These are phyloP conservation scores for Kurtzmaniella quercitrusa DNA, from an alignment of 1,139 yeast species.

Conservation along the genomic window DNA sequence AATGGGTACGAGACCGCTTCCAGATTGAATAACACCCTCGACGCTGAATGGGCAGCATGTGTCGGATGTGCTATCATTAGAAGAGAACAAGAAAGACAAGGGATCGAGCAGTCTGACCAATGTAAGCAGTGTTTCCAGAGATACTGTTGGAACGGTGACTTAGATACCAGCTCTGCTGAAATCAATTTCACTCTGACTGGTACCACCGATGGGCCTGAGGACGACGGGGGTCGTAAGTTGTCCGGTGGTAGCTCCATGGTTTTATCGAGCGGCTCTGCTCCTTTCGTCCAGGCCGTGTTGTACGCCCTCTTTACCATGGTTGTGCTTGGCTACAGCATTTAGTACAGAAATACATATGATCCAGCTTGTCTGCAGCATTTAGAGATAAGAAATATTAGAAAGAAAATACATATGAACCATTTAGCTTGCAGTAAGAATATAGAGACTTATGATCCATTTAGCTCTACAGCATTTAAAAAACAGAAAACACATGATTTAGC, in stretches of 20 bases:
- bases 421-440: too few relatives aligned
- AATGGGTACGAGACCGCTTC: conserved; percentile 82
- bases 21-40: conserved; percentile 68
- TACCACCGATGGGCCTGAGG: conserved; percentile 33
- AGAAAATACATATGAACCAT: too few relatives aligned
- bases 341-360: too few relatives aligned
- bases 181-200: conserved; percentile 45
- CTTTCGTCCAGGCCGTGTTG: conserved; percentile 10
- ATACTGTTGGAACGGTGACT: conserved; percentile 80
- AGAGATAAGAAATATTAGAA: too few relatives aligned
- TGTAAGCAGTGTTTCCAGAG: conserved; percentile 67
- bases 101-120: conserved; percentile 59
- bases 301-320: conserved; percentile 12
- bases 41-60: conserved; percentile 72
- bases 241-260: conserved; percentile 13
- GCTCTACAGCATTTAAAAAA: too few relatives aligned
- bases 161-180: conserved; percentile 8
- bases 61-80: conserved; percentile 86
- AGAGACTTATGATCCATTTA: too few relatives aligned
- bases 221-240: conserved; percentile 14
- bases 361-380: too few relatives aligned
- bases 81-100: conserved; percentile 73
- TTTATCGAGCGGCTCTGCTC: conserved; percentile 4
- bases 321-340: conserved; percentile 5
- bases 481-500: too few relatives aligned